phyloP scores from a whole-genome alignment of 257 asterid species.

The Fraxinus pennsylvanica region DNA sequence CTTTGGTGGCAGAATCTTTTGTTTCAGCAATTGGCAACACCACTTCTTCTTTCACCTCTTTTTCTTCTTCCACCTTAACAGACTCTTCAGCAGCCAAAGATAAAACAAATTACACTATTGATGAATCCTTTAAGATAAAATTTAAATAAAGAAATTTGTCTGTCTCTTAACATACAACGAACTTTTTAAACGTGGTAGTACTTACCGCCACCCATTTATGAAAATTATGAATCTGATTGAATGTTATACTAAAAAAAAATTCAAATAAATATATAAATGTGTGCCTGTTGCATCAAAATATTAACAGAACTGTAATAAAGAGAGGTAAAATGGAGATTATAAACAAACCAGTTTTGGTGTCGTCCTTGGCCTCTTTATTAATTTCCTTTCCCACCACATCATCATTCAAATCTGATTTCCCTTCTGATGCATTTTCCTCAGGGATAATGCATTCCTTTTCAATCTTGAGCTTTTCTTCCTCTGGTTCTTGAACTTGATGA shows the following conservation, averaged over 20 bases:
- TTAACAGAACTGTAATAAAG: too few species aligned
- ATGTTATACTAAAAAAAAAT: too few species aligned
- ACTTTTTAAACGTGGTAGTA: too few species aligned
- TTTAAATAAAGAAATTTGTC: too few species aligned
- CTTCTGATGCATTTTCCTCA: conserved; percentile 5
- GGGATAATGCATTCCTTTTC: conserved; percentile 23
- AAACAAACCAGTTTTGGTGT: conserved; percentile 43
- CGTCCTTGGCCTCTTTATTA: conserved; percentile 24
- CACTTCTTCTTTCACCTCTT: conserved; percentile 26
- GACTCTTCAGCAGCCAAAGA: conserved; percentile 38
- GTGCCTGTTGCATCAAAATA: too few species aligned
- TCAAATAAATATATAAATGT: too few species aligned
- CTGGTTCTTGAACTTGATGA: conserved; percentile 22
- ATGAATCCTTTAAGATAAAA: not conserved
- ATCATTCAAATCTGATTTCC: conserved; percentile 1
- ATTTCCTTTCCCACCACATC: conserved; percentile 26
- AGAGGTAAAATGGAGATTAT: not conserved
- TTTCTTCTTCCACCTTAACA: conserved; percentile 39
- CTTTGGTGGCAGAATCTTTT: conserved; percentile 31
- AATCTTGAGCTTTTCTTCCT: conserved; percentile 16
- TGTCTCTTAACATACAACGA: not conserved
- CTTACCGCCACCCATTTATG: too few species aligned
- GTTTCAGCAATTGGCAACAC: conserved; percentile 33
- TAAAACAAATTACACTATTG: not conserved
- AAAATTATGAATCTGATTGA: too few species aligned